These are phyloP conservation scores for Chlorella sp. DNA, from an alignment of 139 green algal genomes.

Conservation along the genomic window DNA sequence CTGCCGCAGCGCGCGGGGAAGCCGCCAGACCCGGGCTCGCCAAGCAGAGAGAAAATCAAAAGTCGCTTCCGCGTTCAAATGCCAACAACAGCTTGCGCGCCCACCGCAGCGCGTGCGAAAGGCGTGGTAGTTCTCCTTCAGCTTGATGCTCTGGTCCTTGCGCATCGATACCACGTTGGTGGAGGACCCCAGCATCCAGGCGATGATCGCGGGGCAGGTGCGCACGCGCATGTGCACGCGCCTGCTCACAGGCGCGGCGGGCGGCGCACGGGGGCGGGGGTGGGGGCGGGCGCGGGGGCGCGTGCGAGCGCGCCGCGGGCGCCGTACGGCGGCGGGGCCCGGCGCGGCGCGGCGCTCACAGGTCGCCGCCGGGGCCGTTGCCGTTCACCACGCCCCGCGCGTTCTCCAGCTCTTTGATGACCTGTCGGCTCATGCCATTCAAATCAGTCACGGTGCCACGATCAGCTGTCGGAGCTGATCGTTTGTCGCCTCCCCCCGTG, in stretches of 20 bases:
- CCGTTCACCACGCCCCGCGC: slow-evolving; percentile 54
- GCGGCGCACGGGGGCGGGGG: no score
- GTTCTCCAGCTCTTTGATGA: slow-evolving; percentile 42
- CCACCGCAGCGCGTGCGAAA: slow-evolving; percentile 72
- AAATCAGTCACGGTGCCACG: no score
- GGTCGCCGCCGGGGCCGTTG: slow-evolving; percentile 68
- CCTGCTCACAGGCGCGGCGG: slow-evolving; percentile 20
- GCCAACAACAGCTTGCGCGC: no score
- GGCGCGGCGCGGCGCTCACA: slow-evolving; percentile 36
- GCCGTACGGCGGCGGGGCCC: background rate
- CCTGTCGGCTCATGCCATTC: no score
- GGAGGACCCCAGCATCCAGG: slow-evolving; percentile 59
- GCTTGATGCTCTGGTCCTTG: slow-evolving; percentile 37
- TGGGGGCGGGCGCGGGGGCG: background rate
- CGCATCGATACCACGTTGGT: slow-evolving; percentile 59
- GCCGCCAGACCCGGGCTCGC: no score
- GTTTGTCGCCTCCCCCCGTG: no score
- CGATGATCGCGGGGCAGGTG: slow-evolving; percentile 63
- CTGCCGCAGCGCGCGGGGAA: no score
- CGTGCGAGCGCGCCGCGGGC: background rate
- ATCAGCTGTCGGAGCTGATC: no score
- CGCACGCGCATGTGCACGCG: slow-evolving; percentile 58
- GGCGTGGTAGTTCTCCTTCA: slow-evolving; percentile 93
- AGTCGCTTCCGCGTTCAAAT: no score
- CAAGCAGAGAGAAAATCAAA: no score